Base-by-base conservation (phyloP, 345 rosid genomes). In the Eucalyptus fibrosa region DNA sequence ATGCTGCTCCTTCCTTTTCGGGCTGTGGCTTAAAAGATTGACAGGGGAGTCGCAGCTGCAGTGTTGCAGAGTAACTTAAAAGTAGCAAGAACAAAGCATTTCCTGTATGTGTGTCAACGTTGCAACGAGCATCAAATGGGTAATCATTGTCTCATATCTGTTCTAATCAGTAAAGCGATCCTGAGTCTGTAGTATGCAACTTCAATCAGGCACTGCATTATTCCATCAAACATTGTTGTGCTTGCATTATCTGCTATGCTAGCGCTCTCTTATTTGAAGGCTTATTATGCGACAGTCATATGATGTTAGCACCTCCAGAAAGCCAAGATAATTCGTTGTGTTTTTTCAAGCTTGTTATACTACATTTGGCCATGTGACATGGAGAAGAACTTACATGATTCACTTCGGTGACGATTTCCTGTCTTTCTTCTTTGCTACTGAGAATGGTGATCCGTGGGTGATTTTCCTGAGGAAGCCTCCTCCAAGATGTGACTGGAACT, bases 161-260 rank as follows among this genome's bases (percentile, higher is more conserved):
- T 59, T 59, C 65, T 26, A 23, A 56, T 56, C 7, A 56, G 2
- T 56, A 24, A 1, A 10, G 14, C 7, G 7, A 59, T 5, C 65
- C n/a, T 0, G 15, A 59, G 14, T 59, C 65, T 4, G 1, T 9
- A 11, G 1, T 0, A 1, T 59, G 65, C 7, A 24, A 10, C 65
- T 59, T 59, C n/a, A 0, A 59, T 59, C 0, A 50, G 51, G 1
- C 17, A 5, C 45, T 50, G 51, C 51, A 5, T 14, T 13, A 5
- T 59, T 59, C 65, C 15, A 11, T 26, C n/a, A 26, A 59, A 24
- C 65, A 11, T 26, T 59, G 30, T 10, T 24, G 65, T 59, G 65
- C 7, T 56, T 12, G 37, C 5, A 5, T 59, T 59, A 11, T 59
- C 14, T 2, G 1, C n/a, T 26, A 2, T 59, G 65, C 65, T 59